Conservation (phyloP, 805 yeast species). For the Candida ovalis region DNA sequence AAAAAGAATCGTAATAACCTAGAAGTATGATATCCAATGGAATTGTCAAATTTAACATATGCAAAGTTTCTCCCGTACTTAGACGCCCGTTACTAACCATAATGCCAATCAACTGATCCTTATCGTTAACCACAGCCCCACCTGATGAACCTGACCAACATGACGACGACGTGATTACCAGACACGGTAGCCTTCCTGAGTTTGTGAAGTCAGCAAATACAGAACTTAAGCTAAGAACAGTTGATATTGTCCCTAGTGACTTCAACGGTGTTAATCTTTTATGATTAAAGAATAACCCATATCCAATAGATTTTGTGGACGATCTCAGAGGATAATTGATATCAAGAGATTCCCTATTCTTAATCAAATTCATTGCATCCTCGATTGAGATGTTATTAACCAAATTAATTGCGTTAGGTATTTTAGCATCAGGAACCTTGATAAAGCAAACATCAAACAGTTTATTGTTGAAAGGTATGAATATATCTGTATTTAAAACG, state of each 20-base stretch:
- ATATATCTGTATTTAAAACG: conserved; percentile 13
- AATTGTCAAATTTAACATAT: conserved; percentile 15
- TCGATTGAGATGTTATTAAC: conserved; percentile 1
- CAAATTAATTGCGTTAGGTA: not conserved
- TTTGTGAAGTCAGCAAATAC: conserved; percentile 7
- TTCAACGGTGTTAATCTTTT: conserved; percentile 27
- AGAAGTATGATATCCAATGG: conserved; percentile 17
- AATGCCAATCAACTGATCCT: conserved; percentile 33
- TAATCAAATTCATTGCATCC: not conserved
- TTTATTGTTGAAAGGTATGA: conserved; percentile 28
- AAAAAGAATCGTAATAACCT: conserved; percentile 20
- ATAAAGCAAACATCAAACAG: conserved; percentile 38
- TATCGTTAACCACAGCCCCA: conserved; percentile 35
- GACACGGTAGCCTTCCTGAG: conserved; percentile 4
- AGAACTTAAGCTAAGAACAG: conserved; percentile 11
- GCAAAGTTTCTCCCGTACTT: conserved; percentile 19
- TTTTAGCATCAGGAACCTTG: conserved; percentile 13
- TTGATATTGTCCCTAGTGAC: conserved; percentile 32
- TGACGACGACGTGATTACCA: conserved; percentile 37
- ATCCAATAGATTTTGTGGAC: conserved; percentile 34
- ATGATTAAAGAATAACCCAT: conserved; percentile 34
- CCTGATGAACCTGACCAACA: conserved; percentile 54
- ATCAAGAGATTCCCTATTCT: no score
- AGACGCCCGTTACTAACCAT: conserved; percentile 39
- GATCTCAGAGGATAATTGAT: not conserved